phyloP scores from a whole-genome alignment of 768 basidiomycete genomes.

The Boletus vinaceobasis region DNA sequence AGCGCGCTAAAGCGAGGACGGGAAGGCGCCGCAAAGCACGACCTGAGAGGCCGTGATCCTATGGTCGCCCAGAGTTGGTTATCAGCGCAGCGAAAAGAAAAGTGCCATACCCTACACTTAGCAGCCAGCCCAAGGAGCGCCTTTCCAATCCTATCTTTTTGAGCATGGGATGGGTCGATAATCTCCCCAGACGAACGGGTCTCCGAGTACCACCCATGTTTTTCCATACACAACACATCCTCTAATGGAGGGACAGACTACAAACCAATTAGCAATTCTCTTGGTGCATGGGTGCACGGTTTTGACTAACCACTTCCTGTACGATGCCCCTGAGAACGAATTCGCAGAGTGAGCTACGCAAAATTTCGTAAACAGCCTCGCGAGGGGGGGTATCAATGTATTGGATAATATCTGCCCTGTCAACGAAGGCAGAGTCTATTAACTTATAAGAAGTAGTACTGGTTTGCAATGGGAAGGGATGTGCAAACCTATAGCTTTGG shows the following conservation, averaged over 20 bases:
- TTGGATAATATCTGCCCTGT: constrained; percentile 95
- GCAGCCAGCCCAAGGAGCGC: constrained; percentile 66
- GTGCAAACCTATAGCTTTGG: constrained; percentile 82
- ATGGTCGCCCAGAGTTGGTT: neutral
- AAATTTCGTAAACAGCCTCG: constrained; percentile 91
- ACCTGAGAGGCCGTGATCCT: constrained; percentile 86
- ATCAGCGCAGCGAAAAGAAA: neutral
- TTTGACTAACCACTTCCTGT: constrained; percentile 49
- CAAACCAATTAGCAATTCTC: constrained; percentile 1
- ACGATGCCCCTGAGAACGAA: constrained; percentile 75
- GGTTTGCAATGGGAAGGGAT: neutral
- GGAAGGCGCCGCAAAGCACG: constrained; percentile 90
- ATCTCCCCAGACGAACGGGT: constrained; percentile 4
- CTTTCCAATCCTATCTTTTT: constrained; percentile 51
- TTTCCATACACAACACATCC: constrained; percentile 38
- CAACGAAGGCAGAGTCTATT: constrained; percentile 90
- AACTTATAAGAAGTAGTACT: neutral
- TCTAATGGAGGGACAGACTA: constrained; percentile 63
- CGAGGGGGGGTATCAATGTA: constrained; percentile 89
- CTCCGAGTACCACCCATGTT: constrained; percentile 4
- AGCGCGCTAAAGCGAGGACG: constrained; percentile 84
- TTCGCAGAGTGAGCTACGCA: constrained; percentile 78
- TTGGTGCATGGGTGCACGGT: neutral
- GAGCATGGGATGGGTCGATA: constrained; percentile 38
- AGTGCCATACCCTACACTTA: constrained; percentile 68